Conservation (phyloP, 2,329 filamentous ascomycete species). For the Ascochyta pisi region DNA sequence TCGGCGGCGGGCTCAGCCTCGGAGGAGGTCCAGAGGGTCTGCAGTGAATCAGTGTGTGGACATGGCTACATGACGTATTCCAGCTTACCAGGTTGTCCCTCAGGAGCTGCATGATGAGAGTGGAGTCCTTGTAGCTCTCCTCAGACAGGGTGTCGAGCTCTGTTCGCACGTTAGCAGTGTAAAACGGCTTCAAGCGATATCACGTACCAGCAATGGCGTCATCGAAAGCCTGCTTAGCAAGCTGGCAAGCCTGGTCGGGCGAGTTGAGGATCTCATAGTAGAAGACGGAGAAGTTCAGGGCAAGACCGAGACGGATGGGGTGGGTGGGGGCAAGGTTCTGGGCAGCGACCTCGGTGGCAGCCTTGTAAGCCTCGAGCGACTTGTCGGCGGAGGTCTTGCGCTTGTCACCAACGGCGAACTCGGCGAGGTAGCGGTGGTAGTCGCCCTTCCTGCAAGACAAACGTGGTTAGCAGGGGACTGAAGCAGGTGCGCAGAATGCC, state of each 20-base stretch:
- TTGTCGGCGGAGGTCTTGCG: slow-evolving; percentile 93
- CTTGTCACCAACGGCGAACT: slow-evolving; percentile 93
- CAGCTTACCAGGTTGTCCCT: slow-evolving; percentile 84
- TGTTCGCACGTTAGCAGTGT: slow-evolving; percentile 48
- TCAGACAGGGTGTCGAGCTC: slow-evolving; percentile 96
- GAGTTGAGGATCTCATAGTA: slow-evolving; percentile 99
- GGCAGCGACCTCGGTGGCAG: slow-evolving; percentile 86
- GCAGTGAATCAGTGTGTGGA: slow-evolving; percentile 7
- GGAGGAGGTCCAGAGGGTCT: slow-evolving; percentile 99
- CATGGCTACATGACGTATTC: not conserved
- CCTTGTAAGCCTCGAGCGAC: slow-evolving; percentile 97
- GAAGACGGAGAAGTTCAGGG: slow-evolving; percentile 97
- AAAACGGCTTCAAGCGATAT: not conserved
- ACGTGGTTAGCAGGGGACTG: slow-evolving; percentile 27
- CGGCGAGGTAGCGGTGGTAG: slow-evolving; percentile 98
- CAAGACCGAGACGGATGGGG: slow-evolving; percentile 90
- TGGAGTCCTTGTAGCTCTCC: slow-evolving; percentile 99
- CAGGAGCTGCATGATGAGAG: slow-evolving; percentile 97
- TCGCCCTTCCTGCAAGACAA: slow-evolving; percentile 83
- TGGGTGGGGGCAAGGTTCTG: slow-evolving; percentile 90
- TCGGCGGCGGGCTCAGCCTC: slow-evolving; percentile 83
- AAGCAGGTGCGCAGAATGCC: not conserved
- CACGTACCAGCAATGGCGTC: slow-evolving; percentile 86
- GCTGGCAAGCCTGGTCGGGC: slow-evolving; percentile 96
- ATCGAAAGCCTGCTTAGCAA: slow-evolving; percentile 94